phyloP scores from a whole-genome alignment of 192 early-diverging fungal genomes.

The Fimicolochytrium jonesii region DNA sequence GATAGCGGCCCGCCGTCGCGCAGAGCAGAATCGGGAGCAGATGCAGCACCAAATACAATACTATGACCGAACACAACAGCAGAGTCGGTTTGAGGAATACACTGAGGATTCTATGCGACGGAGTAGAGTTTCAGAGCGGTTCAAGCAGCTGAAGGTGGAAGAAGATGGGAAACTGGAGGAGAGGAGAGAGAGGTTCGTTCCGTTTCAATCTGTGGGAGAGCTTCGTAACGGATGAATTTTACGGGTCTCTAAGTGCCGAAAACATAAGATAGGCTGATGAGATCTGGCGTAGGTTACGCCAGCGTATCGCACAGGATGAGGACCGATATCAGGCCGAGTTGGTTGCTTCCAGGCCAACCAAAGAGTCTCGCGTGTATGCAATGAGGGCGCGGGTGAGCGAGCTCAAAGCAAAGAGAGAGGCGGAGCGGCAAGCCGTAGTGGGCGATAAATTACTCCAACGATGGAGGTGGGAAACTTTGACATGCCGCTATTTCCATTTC shows the following conservation, averaged over 20 bases:
- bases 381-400: conserved; percentile 41
- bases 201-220: no score
- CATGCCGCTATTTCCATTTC: background rate
- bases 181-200: conserved; percentile 25
- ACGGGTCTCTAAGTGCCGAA: background rate
- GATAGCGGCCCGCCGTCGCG: conserved; percentile 39
- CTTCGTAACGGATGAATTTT: no score
- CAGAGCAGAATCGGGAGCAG: conserved; percentile 32
- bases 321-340: conserved; percentile 30
- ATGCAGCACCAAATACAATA: conserved; percentile 35
- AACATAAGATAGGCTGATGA: background rate
- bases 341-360: conserved; percentile 27
- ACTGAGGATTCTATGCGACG: conserved; percentile 34
- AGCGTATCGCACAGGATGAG: conserved; percentile 32
- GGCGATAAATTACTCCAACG: conserved; percentile 45
- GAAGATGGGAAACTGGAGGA: conserved; percentile 27
- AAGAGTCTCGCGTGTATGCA: conserved; percentile 33
- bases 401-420: conserved; percentile 39
- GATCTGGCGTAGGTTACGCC: conserved; percentile 21
- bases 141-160: conserved; percentile 26
- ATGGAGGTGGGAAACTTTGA: conserved; percentile 35
- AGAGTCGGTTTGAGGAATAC: conserved; percentile 43
- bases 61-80: conserved; percentile 29
- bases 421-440: conserved; percentile 43
- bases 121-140: conserved; percentile 26